Evolutionary conservation across 2,329 filamentous ascomycete genomes (phyloP), one percentile per base, ranked within the genome.

Genomic region (Clonostachys chloroleuca): DNA sequence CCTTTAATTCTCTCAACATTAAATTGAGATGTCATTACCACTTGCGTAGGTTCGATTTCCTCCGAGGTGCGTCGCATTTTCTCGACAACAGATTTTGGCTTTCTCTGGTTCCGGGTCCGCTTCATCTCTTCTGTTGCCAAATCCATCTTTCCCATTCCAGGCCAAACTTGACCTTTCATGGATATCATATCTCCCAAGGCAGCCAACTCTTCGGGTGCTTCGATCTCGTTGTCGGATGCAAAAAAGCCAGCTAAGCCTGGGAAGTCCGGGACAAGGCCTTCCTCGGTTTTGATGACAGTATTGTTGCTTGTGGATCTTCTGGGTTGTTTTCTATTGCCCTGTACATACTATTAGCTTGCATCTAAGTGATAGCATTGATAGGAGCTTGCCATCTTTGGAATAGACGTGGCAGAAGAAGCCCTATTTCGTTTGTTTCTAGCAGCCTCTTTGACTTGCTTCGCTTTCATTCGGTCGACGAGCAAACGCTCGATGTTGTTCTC

Each of bases 91-190:
- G 81, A 84, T n/a, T 73, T 75, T 46, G 85, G 81, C 63, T 92
- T 92, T 56, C 86, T 83, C 65, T 92, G 88, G 60, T 92, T 92
- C 45, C 88, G 76, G 67, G 82, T 88, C 42, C 84, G 78, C 56
- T 82, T 85, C 75, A 87, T 86, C 51, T 86, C 80, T 14, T 83
- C 77, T 5, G 84, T 87, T 5, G 88, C 88, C 46, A 88, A 83
- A 63, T 92, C 88, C 60, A 92, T 91, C n/a, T 89, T 75, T 46
- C 81, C 79, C 87, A 92, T 92, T 16, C 88, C 88, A 4, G 85
- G 84, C 75, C 84, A 90, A 42, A 81, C 71, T n/a, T 84, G 70
- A 3, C 87, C 87, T 62, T 92, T 92, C 46, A 91, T 73, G 12
- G 64, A 59, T 51, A 69, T 51, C 50, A 59, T 62, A 30, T 69